Evolutionary conservation across 2,329 filamentous ascomycete species (phyloP), one percentile per base, ranked within the genome.

Genomic region (Colletotrichum sp.): DNA sequence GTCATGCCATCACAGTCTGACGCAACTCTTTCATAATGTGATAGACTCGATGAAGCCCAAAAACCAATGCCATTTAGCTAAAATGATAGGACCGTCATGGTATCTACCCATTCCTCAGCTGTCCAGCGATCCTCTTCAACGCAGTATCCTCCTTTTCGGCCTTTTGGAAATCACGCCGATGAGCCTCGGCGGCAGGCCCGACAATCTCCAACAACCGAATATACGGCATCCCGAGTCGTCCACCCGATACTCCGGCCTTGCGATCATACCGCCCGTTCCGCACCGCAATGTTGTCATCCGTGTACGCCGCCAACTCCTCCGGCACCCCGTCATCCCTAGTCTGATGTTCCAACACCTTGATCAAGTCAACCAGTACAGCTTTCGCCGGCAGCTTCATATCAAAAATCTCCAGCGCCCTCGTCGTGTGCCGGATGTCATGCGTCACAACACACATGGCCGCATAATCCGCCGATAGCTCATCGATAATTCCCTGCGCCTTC

Each of bases 281-380:
- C 58, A 61, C 52, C 21, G 60, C 72, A 32, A 75, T 38, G 21
- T 65, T 56, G 12, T 70, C 24, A 3, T 71, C 61, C 60, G 69
- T 66, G 21, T 71, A 71, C 13, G 16, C 26, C 6, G 36, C 30
- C 26, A 71, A 28, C 16, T 56, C 36, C 16, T 65, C 61, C 28
- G 58, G 58, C 6, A 66, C 55, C 3, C 38, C 62, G 1, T 68
- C 73, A 13, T 56, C 66, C 12, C 61, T 56, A 3, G 73, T 43
- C 55, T 75, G 73, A 30, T 71, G 70, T 9, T 75, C 73, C 48
- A 75, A 32, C 30, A 75, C 73, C 26, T 67, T 75, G 30, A 75
- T 48, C 13, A 75, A 55, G 24, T 75, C 73, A 15, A 75, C 68
- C 2, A 67, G 13, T 13, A 67, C 68, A 2, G 36, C 55, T 15